Conservation (phyloP, 2,329 filamentous ascomycete species). For the Alternaria arborescens region DNA sequence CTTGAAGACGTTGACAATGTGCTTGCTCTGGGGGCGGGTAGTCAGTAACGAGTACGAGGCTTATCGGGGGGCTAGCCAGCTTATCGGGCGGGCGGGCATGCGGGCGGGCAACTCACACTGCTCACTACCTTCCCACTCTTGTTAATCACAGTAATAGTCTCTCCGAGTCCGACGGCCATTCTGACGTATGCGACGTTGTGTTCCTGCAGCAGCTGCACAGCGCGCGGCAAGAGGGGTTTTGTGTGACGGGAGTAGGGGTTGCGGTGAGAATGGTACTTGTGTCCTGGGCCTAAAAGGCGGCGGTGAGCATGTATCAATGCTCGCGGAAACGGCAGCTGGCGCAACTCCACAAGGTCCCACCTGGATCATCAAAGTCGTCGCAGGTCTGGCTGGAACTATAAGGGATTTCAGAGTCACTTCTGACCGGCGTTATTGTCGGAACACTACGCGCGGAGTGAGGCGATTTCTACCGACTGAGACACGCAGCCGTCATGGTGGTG, state of each 20-base stretch:
- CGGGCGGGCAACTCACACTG: conserved; percentile 67
- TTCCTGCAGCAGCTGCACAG: conserved; percentile 34
- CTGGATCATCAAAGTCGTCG: conserved; percentile 21
- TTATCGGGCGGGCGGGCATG: conserved; percentile 9
- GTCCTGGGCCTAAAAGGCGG: conserved; percentile 34
- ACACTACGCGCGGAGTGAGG: conserved; percentile 36
- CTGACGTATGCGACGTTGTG: conserved; percentile 22
- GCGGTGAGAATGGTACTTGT: conserved; percentile 28
- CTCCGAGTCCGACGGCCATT: conserved; percentile 62
- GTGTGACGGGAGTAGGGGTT: conserved; percentile 25
- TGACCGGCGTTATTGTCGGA: conserved; percentile 14
- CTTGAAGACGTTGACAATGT: conserved; percentile 88
- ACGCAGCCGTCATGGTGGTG: conserved; percentile 33
- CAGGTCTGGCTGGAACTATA: conserved; percentile 16
- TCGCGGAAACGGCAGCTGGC: conserved; percentile 33
- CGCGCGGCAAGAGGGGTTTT: conserved; percentile 30
- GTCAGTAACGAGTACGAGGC: conserved; percentile 20
- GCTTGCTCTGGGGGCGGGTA: conserved; percentile 74
- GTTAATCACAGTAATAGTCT: conserved; percentile 90
- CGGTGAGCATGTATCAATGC: conserved; percentile 44
- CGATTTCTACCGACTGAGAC: conserved; percentile 24
- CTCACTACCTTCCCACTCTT: conserved; percentile 90
- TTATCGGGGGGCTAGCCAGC: conserved; percentile 16
- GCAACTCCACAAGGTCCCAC: conserved; percentile 37
- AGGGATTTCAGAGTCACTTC: conserved; percentile 6